These are phyloP conservation scores for Marasmius tenuissimus DNA, from an alignment of 1,284 basidiomycete species.

Conservation along the genomic window DNA sequence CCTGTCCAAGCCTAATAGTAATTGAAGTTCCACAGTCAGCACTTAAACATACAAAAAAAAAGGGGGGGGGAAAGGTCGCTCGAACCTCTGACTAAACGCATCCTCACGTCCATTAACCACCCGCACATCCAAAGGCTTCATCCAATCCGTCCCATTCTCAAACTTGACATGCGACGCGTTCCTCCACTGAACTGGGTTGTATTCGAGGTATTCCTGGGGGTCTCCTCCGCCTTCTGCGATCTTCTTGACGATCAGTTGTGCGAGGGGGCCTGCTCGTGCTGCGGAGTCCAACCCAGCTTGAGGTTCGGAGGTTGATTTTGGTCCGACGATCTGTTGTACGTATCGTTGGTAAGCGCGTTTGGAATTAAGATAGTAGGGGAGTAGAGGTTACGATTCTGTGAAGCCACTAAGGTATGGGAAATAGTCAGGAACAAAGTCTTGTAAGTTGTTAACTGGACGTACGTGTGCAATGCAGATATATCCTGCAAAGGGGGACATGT, in stretches of 20 bases:
- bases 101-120: conserved; percentile 49
- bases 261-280: conserved; percentile 49
- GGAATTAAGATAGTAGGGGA: not conserved
- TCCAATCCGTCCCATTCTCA: conserved; percentile 43
- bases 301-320: conserved; percentile 50
- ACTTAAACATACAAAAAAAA: not conserved
- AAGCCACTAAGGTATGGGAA: conserved; percentile 47
- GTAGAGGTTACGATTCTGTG: conserved; percentile 52
- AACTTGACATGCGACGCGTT: conserved; percentile 50
- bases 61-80: too few species aligned
- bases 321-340: conserved; percentile 47
- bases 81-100: conserved; percentile 48
- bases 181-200: conserved; percentile 51
- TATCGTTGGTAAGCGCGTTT: not conserved
- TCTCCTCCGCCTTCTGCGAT: conserved; percentile 47
- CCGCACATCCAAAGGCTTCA: conserved; percentile 37
- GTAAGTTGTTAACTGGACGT: conserved; percentile 20
- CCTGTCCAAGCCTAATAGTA: conserved; percentile 46
- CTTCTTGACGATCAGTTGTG: conserved; percentile 46
- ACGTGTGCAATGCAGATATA: conserved; percentile 64
- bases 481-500: conserved; percentile 24
- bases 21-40: conserved; percentile 1
- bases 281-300: conserved; percentile 59
- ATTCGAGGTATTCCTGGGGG: conserved; percentile 43
- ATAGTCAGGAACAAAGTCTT: not conserved